Conservation (phyloP, 805 yeast genomes). For the Barnettozyma siamensis region DNA sequence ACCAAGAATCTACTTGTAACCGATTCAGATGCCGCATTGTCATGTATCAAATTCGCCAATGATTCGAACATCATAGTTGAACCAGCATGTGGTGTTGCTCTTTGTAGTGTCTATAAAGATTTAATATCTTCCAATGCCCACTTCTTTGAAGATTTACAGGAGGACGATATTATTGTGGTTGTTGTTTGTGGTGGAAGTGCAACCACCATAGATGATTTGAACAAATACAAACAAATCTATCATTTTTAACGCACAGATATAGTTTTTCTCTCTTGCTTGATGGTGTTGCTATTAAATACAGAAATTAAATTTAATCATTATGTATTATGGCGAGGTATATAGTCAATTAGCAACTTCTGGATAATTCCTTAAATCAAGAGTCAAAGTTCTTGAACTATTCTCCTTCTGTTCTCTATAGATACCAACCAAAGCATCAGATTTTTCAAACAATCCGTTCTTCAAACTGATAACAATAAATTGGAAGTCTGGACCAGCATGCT, state of each 20-base stretch:
- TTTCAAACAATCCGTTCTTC: slow-evolving; percentile 81
- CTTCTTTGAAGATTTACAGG: slow-evolving; percentile 25
- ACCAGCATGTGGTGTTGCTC: slow-evolving; percentile 71
- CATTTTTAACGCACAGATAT: slow-evolving; percentile 2
- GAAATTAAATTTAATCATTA: not conserved
- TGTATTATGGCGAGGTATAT: no score
- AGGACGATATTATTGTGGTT: slow-evolving; percentile 43
- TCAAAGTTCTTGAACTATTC: slow-evolving; percentile 67
- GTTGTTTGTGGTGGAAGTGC: slow-evolving; percentile 57
- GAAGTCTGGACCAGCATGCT: slow-evolving; percentile 67
- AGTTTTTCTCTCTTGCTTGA: no score
- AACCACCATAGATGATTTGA: slow-evolving; percentile 27
- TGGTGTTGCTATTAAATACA: no score
- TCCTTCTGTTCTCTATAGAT: slow-evolving; percentile 77
- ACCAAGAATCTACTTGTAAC: slow-evolving; percentile 39
- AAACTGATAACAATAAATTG: slow-evolving; percentile 92
- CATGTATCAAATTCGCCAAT: slow-evolving; percentile 44
- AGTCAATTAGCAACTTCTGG: slow-evolving; percentile 29
- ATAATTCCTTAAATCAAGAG: slow-evolving; percentile 64
- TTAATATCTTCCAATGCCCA: slow-evolving; percentile 27
- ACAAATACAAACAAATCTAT: slow-evolving; percentile 13
- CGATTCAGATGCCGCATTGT: slow-evolving; percentile 51
- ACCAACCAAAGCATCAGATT: slow-evolving; percentile 88
- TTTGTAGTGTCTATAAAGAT: slow-evolving; percentile 44
- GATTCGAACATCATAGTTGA: slow-evolving; percentile 51